A percentile compares a stretch with the other conserved stretches of the same genome.
phyloP scores from a whole-genome alignment of 495 filamentous ascomycete genomes.

The Cercophora sp. region DNA sequence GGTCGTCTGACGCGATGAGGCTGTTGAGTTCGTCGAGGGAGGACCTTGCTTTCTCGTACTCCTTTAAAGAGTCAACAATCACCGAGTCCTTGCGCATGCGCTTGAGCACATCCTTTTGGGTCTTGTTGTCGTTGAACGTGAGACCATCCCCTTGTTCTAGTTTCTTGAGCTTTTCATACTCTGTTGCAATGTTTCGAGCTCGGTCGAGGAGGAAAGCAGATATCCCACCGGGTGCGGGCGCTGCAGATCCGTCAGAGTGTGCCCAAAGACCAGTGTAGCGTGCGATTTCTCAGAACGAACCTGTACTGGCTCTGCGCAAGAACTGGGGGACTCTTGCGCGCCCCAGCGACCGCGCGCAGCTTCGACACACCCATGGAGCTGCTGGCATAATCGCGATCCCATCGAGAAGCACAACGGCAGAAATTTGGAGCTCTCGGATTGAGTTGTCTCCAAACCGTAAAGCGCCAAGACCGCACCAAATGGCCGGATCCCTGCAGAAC shows the following conservation, averaged over 20 bases:
- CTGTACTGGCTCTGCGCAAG: slow-evolving; percentile 44
- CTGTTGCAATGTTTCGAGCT: slow-evolving; percentile 33
- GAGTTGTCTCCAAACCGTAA: not conserved
- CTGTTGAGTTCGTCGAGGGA: slow-evolving; percentile 50
- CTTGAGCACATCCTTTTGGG: too few relatives aligned
- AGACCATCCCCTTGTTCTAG: too few relatives aligned
- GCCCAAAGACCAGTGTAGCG: too few relatives aligned
- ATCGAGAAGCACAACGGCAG: not conserved
- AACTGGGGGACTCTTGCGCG: slow-evolving; percentile 31
- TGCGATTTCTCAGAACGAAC: slow-evolving; percentile 27
- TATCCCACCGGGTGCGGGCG: too few relatives aligned
- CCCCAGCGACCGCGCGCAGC: slow-evolving; percentile 41
- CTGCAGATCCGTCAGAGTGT: too few relatives aligned
- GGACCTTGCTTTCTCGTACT: slow-evolving; percentile 61
- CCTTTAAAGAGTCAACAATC: slow-evolving; percentile 63
- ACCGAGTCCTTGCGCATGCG: slow-evolving; percentile 69
- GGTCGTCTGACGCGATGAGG: slow-evolving; percentile 48
- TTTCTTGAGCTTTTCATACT: slow-evolving; percentile 61
- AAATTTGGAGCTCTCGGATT: not conserved
- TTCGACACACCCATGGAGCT: slow-evolving; percentile 53
- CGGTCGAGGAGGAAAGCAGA: slow-evolving; percentile 43
- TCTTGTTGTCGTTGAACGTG: too few relatives aligned
- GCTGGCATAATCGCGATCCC: slow-evolving; percentile 43
- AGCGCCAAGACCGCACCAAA: not conserved
- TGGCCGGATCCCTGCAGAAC: too few relatives aligned